Percentiles rank a stretch among this genome's conserved stretches.
These are phyloP conservation scores for Cardamine chenopodiifolia DNA, from an alignment of 345 rosid species.

Conservation along the genomic window DNA sequence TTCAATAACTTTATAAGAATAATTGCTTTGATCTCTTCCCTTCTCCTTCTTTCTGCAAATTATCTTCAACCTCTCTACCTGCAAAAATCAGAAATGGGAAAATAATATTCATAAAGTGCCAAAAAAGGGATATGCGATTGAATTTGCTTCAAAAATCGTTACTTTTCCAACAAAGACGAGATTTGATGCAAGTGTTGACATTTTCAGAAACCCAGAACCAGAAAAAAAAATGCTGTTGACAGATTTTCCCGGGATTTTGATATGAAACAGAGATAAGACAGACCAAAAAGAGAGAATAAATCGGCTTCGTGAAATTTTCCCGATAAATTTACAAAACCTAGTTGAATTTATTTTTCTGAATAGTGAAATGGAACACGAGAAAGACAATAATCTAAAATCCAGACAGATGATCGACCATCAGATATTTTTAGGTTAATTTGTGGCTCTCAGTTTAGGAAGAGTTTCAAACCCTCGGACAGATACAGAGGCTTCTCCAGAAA, in stretches of 20 bases:
- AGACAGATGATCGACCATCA: constrained; percentile 9
- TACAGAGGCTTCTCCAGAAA: background rate
- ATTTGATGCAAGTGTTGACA: constrained; percentile 53
- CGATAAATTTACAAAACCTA: background rate
- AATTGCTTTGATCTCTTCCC: constrained; percentile 53
- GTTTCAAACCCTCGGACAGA: background rate
- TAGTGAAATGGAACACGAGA: background rate
- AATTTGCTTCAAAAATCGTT: background rate
- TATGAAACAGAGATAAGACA: background rate
- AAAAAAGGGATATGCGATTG: background rate
- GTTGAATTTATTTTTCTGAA: background rate
- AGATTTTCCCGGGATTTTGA: background rate
- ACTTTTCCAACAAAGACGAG: constrained; percentile 49
- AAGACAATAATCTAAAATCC: background rate
- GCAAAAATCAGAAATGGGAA: constrained; percentile 8
- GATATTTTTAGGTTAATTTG: constrained; percentile 32
- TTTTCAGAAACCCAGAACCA: constrained; percentile 19
- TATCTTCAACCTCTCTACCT: constrained; percentile 46
- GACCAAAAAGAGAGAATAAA: too few species aligned
- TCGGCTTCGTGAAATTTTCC: background rate
- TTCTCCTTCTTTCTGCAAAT: constrained; percentile 74
- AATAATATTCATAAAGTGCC: too few species aligned
- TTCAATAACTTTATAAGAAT: constrained; percentile 86
- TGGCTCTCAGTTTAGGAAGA: constrained; percentile 13
- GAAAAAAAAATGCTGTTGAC: background rate